phyloP scores from a whole-genome alignment of 2,329 filamentous ascomycete genomes.

The Trichoderma cornu-damae region DNA sequence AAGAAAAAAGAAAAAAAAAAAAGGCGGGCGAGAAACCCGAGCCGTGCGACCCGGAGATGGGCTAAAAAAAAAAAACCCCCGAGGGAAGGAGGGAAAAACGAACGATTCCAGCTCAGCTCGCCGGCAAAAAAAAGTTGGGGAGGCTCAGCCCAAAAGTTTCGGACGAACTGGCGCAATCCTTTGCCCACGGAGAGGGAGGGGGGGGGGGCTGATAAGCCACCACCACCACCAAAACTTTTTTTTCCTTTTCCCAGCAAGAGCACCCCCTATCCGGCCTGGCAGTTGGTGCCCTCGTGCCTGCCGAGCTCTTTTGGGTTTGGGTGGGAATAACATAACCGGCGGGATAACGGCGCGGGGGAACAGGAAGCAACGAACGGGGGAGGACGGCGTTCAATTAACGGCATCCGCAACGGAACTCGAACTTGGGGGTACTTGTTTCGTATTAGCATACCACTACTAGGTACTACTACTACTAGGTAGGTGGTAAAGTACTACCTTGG shows the following conservation, averaged over 20 bases:
- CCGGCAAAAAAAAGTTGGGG: conserved; percentile 15
- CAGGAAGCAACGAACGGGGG: neutral
- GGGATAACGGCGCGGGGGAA: conserved; percentile 6
- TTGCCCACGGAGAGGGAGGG: too few species aligned
- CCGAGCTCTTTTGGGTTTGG: neutral
- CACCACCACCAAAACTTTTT: too few species aligned
- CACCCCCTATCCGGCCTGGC: conserved; percentile 7
- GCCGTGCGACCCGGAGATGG: neutral
- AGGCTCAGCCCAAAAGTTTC: neutral
- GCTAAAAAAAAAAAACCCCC: too few species aligned
- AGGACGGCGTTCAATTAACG: neutral
- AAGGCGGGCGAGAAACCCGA: neutral
- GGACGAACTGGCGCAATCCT: neutral
- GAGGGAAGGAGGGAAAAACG: neutral
- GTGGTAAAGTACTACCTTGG: too few species aligned
- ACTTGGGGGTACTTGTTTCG: neutral
- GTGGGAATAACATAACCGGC: conserved; percentile 2
- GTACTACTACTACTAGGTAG: too few species aligned
- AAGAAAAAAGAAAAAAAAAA: too few species aligned
- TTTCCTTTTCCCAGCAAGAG: neutral
- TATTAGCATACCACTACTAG: too few species aligned
- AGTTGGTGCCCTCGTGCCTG: conserved; percentile 5
- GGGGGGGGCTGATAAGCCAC: conserved; percentile 13
- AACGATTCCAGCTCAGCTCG: neutral
- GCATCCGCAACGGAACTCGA: neutral